A percentile compares a stretch with the other conserved stretches of the same genome.
phyloP scores from a whole-genome alignment of 2,329 filamentous ascomycete species.

The Alternaria gansuensis region DNA sequence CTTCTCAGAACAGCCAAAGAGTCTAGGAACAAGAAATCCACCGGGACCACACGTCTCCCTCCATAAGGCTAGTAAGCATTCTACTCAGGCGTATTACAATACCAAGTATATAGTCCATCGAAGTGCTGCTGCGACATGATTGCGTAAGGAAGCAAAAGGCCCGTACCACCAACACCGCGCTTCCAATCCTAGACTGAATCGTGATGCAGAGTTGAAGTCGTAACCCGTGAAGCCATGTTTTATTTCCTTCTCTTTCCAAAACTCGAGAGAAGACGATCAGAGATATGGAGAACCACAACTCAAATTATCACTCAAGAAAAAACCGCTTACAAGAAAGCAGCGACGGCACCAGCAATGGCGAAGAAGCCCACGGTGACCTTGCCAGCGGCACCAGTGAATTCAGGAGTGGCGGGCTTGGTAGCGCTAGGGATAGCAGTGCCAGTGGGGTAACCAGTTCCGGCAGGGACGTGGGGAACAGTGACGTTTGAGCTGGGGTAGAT shows the following conservation, averaged over 20 bases:
- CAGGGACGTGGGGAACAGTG: slow-evolving; percentile 30
- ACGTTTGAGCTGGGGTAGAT: slow-evolving; percentile 22
- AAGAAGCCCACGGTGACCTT: slow-evolving; percentile 63
- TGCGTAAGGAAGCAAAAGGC: slow-evolving; percentile 36
- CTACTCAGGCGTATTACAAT: slow-evolving; percentile 47
- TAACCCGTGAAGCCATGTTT: slow-evolving; percentile 43
- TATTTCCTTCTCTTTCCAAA: slow-evolving; percentile 29
- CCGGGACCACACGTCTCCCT: slow-evolving; percentile 51
- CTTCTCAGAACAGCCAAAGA: slow-evolving; percentile 33
- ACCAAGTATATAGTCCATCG: slow-evolving; percentile 47
- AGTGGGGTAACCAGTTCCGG: slow-evolving; percentile 34
- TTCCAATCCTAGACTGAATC: slow-evolving; percentile 48
- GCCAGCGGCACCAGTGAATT: slow-evolving; percentile 63
- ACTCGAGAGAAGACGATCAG: slow-evolving; percentile 22
- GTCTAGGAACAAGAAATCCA: slow-evolving; percentile 48
- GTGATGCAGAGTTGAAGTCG: slow-evolving; percentile 45
- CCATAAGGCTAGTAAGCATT: slow-evolving; percentile 42
- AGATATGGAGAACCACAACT: slow-evolving; percentile 11
- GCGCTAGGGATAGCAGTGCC: slow-evolving; percentile 40
- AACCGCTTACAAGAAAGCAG: slow-evolving; percentile 52
- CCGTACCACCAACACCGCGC: slow-evolving; percentile 43
- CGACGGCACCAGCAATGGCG: slow-evolving; percentile 61
- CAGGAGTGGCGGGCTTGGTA: slow-evolving; percentile 38
- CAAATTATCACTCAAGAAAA: slow-evolving; percentile 28
- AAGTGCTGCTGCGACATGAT: slow-evolving; percentile 43